Evolutionary conservation across 371 early-diverging fungal species (phyloP), one percentile per base, ranked within the genome.

Genomic region (Conidiobolus incongruus): DNA sequence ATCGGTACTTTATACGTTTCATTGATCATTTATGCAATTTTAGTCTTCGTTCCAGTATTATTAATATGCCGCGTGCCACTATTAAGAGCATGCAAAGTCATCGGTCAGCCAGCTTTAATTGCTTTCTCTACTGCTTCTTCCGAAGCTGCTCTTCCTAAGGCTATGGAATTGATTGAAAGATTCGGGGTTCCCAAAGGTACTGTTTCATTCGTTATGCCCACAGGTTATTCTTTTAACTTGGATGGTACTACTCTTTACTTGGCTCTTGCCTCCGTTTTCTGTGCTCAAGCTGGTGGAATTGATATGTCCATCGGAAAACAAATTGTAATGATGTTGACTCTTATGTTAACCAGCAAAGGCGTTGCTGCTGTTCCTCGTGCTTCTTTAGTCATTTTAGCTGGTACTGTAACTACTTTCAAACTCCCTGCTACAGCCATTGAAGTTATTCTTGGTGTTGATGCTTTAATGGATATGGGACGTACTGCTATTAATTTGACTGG

Each of bases 41-140:
- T 80, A 19, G 55, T 77, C 30, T 50, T 77, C 33, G 23, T 81
- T 0, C 75, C 81, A n/a, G 56, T 83, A 49, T 56, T 72, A 55
- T 47, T 77, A 6, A 29, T 78, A 6, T 45, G 58, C 43, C 59
- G 65, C 8, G 50, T 81, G 15, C 72, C 75, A 2, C 46, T 77
- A 17, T 29, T 58, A 22, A 65, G 64, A 4, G 77, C 76, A 54
- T 44, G 59, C 44, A 52, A 52, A 15, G 60, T 68, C 10, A 61
- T 77, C 23, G 56, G 54, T 13, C 64, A 72, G 40, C 81, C 84
- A 19, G 66, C 74, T 55, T 40, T 80, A 32, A 68, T 84, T 52
- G 81, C 82, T n/a, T 84, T 80, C 51, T 70, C 78, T 44, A 78
- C 82, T n/a, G 79, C 84, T 12, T 77, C 79, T 8, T 77, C 78